phyloP scores from a whole-genome alignment of 768 basidiomycete genomes.

The Asterophora parasitica region DNA sequence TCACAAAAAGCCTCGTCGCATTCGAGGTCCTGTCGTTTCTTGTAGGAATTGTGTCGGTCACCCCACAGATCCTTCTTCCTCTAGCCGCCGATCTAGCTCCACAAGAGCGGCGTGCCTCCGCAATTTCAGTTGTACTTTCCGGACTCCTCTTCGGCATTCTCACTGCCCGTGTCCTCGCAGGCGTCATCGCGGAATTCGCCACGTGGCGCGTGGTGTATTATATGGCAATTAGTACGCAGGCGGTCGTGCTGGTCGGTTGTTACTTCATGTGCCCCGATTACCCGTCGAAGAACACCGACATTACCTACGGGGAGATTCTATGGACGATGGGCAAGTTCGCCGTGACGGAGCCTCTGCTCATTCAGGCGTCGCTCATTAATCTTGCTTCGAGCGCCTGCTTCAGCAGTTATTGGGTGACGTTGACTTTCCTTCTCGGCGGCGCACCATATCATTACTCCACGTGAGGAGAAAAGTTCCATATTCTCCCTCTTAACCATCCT shows the following conservation, averaged over 20 bases:
- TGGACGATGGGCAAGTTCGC: constrained; percentile 75
- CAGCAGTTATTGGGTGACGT: constrained; percentile 63
- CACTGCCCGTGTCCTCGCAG: constrained; percentile 68
- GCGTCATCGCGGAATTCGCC: constrained; percentile 67
- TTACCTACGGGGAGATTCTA: constrained; percentile 66
- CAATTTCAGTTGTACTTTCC: constrained; percentile 70
- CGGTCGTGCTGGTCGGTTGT: constrained; percentile 47
- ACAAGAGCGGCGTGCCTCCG: constrained; percentile 63
- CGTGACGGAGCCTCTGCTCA: constrained; percentile 71
- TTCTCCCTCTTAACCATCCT: too few species aligned
- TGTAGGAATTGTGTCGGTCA: constrained; percentile 66
- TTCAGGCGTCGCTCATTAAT: constrained; percentile 63
- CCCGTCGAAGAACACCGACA: constrained; percentile 62
- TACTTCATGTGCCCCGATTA: constrained; percentile 79
- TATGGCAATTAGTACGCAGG: constrained; percentile 70
- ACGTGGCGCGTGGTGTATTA: constrained; percentile 77
- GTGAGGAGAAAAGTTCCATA: constrained; percentile 39
- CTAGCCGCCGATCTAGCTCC: constrained; percentile 82
- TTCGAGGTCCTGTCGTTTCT: constrained; percentile 71
- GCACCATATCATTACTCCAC: constrained; percentile 73
- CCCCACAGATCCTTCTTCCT: constrained; percentile 72
- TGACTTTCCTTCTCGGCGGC: constrained; percentile 79
- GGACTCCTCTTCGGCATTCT: constrained; percentile 69
- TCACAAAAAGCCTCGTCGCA: constrained; percentile 52
- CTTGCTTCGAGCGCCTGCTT: constrained; percentile 57